Evolutionary conservation across 2,329 filamentous ascomycete species (phyloP), one percentile per base, ranked within the genome.

Genomic region (Claviceps purpurea): DNA sequence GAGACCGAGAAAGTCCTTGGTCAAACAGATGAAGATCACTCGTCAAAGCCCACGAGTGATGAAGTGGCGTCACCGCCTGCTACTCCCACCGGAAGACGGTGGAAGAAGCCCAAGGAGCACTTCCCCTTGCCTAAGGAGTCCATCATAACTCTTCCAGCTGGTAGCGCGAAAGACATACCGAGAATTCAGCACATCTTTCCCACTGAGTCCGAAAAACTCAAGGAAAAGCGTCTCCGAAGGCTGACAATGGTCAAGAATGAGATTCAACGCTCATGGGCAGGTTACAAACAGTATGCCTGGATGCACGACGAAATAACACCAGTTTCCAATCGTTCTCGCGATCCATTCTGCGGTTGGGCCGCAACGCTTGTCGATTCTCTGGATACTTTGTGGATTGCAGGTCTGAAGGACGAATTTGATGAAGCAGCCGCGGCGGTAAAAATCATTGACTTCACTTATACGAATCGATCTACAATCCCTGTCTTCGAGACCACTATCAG

Each of bases 401-500:
- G 79, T 26, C 62, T 94, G 64, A 78, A 79, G 60, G 75, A 85
- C 0, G 87, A 94, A 60, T 95, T 95, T 60, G 80, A 88, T 54
- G 82, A 88, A 55, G 89, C 88, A 2, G 80, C 87, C 45, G 74
- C 78, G 50, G 81, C 77, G 3, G 80, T 90, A 22, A 75, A 75
- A 52, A 68, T 78, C 5, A 91, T 96, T 53, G 89, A 96, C 66
- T 96, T 96, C 60, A 93, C 87, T 2, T 85, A 78, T 11, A 84
- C 80, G 2, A 63, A 67, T 14, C 74, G 82, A 48, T 64, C 68
- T 40, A 79, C 86, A 47, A 93, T 96, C 46, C 89, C 89, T n/a
- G 76, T 95, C 7, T 96, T 96, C 60, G 90, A 96, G 68, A 94
- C 89, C 0, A 87, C 84, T 11, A 96, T 97, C 62, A 81, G 91